phyloP scores from a whole-genome alignment of 1,284 basidiomycete species.

The Moniliella sp. region DNA sequence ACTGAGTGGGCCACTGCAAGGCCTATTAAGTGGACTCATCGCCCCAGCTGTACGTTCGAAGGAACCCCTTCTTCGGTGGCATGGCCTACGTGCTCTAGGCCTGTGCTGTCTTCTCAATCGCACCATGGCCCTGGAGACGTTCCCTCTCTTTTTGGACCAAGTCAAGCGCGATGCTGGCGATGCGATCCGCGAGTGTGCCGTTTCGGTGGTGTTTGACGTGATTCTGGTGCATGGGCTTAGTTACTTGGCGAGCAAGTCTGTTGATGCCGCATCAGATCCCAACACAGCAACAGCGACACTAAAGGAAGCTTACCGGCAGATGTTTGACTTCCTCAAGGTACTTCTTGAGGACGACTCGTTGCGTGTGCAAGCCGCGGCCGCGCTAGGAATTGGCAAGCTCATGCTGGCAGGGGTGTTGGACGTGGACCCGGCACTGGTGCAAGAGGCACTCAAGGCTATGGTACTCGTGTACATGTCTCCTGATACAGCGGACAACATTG shows the following conservation, averaged over 20 bases:
- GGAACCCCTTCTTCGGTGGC: slow-evolving; percentile 59
- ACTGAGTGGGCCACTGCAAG: slow-evolving; percentile 57
- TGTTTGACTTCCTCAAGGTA: slow-evolving; percentile 20
- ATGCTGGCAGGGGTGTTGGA: slow-evolving; percentile 50
- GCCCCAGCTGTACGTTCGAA: slow-evolving; percentile 73
- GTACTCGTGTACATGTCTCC: slow-evolving; percentile 69
- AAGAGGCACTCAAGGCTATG: slow-evolving; percentile 48
- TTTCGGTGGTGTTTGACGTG: slow-evolving; percentile 73
- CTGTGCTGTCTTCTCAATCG: slow-evolving; percentile 71
- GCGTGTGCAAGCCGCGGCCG: slow-evolving; percentile 57
- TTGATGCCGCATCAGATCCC: slow-evolving; percentile 4
- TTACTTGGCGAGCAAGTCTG: slow-evolving; percentile 41
- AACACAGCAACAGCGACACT: neutral
- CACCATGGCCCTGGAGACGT: slow-evolving; percentile 73
- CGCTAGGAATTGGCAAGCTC: slow-evolving; percentile 68
- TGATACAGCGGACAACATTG: slow-evolving; percentile 60
- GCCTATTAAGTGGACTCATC: slow-evolving; percentile 68
- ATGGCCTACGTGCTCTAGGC: slow-evolving; percentile 63
- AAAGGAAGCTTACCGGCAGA: slow-evolving; percentile 15
- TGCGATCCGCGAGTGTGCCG: slow-evolving; percentile 54
- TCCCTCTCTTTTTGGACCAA: slow-evolving; percentile 72
- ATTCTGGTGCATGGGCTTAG: slow-evolving; percentile 68
- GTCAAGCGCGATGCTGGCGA: slow-evolving; percentile 51
- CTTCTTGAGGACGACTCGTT: slow-evolving; percentile 46
- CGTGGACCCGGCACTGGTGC: too few relatives aligned